Base-by-base conservation (phyloP, 75 land plant species). In the Azolla pinnata region DNA sequence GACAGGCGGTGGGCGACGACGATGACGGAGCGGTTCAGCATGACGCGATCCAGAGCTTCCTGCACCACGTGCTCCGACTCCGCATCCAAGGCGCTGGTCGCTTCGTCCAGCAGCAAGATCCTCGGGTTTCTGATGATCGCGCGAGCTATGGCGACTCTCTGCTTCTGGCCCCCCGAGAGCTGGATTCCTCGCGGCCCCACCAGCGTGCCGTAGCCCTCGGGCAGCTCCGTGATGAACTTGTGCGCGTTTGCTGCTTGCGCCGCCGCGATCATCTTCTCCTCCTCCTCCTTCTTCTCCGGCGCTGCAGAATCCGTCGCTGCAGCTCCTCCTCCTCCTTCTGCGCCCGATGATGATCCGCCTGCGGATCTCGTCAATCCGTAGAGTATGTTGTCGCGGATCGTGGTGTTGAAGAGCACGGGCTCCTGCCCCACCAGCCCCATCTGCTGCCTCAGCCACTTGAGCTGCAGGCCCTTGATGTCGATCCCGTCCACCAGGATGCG, bases 391-490 rank as follows among this genome's bases (percentile, higher is more conserved):
- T 55, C 66, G 0, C 73, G 63, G 23, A 81, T 78, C 2, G 74
- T 65, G 2, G 76, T 77, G 24, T 60, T 68, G 55, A 84, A 80
- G 7, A 84, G 59, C 1, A 74, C 67, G 2, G 87, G 83, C 63
- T 84, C 87, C 65, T 84, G 87, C 31, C 81, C 70, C 0, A 80
- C 83, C n/a, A 84, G 57, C 0, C 87, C 81, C 59, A 84, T 80
- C 56, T 77, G 83, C 57, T 75, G 73, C 54, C 87, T 66, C 2
- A 84, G 59, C 87, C 87, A 84, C n/a, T 57, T 68, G 0, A 82
- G 24, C 56, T 79, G 75, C 10, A 82, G 44, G 17, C 29, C 47
- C 21, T 65, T 59, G 49, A 83, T 73, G 62, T 83, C 77, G 9
- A 72, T 54, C 17, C 80, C 74, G 40, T 83, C 86, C 0, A 83